Conservation (phyloP, 345 rosid genomes). For the Lepidium didymum region DNA sequence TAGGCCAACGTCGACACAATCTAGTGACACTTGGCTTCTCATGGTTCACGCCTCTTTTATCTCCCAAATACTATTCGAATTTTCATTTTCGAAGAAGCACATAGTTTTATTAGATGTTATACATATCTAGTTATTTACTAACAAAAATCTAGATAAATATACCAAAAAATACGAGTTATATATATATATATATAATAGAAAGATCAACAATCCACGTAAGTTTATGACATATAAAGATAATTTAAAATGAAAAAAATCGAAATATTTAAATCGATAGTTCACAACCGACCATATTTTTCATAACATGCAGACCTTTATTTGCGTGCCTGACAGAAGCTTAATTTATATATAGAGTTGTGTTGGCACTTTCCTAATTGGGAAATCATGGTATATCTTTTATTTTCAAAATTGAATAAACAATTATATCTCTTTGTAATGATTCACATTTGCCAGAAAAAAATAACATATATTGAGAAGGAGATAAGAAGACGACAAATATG, state of each 20-base stretch:
- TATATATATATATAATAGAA: neutral
- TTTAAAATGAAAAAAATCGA: neutral
- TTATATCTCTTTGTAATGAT: neutral
- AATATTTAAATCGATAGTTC: constrained; percentile 12
- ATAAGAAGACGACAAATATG: constrained; percentile 15
- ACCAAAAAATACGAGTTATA: neutral
- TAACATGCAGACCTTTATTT: constrained; percentile 28
- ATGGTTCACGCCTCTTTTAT: constrained; percentile 2
- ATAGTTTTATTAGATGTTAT: neutral
- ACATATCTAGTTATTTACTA: neutral
- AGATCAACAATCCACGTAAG: constrained; percentile 4
- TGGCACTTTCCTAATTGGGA: constrained; percentile 27
- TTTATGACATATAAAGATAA: neutral
- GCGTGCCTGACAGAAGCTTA: constrained; percentile 28
- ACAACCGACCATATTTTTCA: constrained; percentile 15
- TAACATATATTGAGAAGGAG: neutral
- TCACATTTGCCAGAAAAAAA: neutral
- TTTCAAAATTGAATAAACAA: neutral
- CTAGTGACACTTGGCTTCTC: constrained; percentile 18
- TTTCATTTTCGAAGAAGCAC: neutral
- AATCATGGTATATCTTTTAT: neutral
- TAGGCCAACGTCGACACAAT: neutral
- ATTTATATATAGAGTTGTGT: constrained; percentile 25
- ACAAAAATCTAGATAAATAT: neutral
- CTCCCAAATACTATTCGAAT: neutral